A percentile compares a stretch with the other conserved stretches of the same genome.
These are phyloP conservation scores for Coemansia sp. DNA, from an alignment of 192 early-diverging fungal species.

Conservation along the genomic window DNA sequence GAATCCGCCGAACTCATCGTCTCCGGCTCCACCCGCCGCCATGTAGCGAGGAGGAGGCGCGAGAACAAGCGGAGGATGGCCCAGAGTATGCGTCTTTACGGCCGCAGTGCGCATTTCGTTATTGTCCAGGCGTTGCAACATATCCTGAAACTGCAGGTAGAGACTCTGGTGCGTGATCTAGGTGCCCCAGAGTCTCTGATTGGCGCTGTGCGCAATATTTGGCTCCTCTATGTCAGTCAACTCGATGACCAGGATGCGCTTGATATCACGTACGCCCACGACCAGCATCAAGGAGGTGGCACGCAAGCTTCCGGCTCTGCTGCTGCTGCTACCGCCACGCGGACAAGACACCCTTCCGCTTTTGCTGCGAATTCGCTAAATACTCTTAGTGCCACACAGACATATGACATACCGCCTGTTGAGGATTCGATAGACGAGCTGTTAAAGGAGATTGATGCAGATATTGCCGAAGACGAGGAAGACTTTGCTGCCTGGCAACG, in stretches of 20 bases:
- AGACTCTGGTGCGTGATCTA: slow-evolving; percentile 24
- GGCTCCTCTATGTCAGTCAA: slow-evolving; percentile 44
- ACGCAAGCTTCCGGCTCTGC: not conserved
- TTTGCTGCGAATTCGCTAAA: slow-evolving; percentile 12
- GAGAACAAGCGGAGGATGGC: slow-evolving; percentile 12
- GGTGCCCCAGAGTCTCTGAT: slow-evolving; percentile 30
- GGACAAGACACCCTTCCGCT: not conserved
- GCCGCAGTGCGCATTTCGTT: slow-evolving; percentile 33
- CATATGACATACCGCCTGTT: not conserved
- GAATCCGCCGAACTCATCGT: slow-evolving; percentile 33
- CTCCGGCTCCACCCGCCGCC: slow-evolving; percentile 30
- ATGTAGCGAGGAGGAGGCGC: slow-evolving; percentile 12
- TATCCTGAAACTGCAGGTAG: slow-evolving; percentile 34
- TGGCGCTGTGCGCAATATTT: slow-evolving; percentile 25
- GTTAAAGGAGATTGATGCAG: slow-evolving; percentile 37
- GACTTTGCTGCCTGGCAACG: slow-evolving; percentile 38
- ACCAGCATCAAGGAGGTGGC: not conserved
- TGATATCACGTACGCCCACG: not conserved
- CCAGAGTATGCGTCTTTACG: slow-evolving; percentile 21
- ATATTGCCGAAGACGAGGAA: slow-evolving; percentile 39
- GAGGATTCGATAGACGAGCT: slow-evolving; percentile 42
- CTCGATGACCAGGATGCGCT: slow-evolving; percentile 11
- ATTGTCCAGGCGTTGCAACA: slow-evolving; percentile 33
- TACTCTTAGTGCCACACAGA: slow-evolving; percentile 18
- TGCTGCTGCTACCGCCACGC: not conserved